Base-by-base conservation (phyloP, 495 filamentous ascomycete genomes). In the Penicillium canescens region DNA sequence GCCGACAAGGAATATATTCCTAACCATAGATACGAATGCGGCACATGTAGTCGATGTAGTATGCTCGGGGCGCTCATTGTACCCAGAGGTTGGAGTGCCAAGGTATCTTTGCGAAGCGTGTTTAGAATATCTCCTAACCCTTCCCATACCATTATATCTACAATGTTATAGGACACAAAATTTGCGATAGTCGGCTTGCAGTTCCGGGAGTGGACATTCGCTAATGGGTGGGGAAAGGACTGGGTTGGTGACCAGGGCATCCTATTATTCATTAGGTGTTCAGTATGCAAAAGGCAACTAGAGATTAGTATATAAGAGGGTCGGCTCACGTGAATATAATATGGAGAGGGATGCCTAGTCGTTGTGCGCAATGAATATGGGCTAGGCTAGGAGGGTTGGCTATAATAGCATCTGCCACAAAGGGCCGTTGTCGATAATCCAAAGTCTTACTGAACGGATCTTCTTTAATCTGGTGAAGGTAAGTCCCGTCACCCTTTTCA, bases 91-190 rank as follows among this genome's bases (percentile, higher is more conserved):
- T 89, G 86, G 3, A 91, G 70, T n/a, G 82, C 81, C 1, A 91
- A 72, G 14, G 73, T 74, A 34, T 80, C 78, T 10, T 87, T 78
- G 12, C 88, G 78, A 50, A 89, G 91, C n/a, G 84, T 75, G 60
- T 92, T 92, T 52, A 91, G 82, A 4, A 92, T 70, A 57, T 91
- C 88, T 20, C 88, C 88, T 2, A 92, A 74, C 2, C 88, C 88
- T 62, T 92, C 86, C 88, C 88, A 91, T 31, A 86, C 86, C 82
- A 93, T 84, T 82, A 88, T 86, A 55, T 94, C 89, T 4, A 92
- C 84, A 31, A 92, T 65, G 4, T 82, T 80, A 60, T 94, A 94
- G 2, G 83, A 86, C 9, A 91, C 78, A 53, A 85, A 90, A 60
- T 92, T 92, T 2, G 86, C 83, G 38, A 85, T 73, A 13, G 75